Conservation (phyloP, 75 land plant species). For the Picea sitchensis region DNA sequence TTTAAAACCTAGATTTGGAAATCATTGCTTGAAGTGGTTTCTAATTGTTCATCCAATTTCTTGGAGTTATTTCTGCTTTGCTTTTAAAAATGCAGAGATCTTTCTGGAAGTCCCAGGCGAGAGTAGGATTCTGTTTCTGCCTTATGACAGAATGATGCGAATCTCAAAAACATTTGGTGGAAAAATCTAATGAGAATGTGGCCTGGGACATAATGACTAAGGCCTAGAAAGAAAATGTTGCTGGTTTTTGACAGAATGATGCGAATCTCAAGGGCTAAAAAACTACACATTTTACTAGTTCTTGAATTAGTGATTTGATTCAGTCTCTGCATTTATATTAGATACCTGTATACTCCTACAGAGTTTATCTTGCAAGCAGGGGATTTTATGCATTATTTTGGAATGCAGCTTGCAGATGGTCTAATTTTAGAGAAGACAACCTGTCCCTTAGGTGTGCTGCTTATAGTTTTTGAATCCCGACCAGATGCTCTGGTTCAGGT, state of each 20-base stretch:
- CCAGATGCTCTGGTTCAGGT: slow-evolving; percentile 99
- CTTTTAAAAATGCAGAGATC: not conserved
- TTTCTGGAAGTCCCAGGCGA: not conserved
- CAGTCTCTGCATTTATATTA: not conserved
- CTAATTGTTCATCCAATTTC: not conserved
- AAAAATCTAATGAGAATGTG: not conserved
- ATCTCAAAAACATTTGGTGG: not conserved
- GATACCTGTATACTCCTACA: not conserved
- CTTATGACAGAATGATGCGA: not conserved
- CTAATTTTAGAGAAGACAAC: slow-evolving; percentile 83
- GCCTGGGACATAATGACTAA: not conserved
- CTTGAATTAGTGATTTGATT: too few relatives aligned
- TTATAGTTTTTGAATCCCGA: slow-evolving; percentile 92
- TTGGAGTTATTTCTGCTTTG: not conserved
- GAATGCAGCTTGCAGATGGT: slow-evolving; percentile 76
- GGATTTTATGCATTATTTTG: not conserved
- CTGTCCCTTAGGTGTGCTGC: slow-evolving; percentile 85
- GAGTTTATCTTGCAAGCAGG: not conserved
- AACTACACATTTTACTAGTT: too few relatives aligned
- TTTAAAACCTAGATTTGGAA: not conserved
- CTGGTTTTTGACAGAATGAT: not conserved
- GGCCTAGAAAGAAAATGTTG: not conserved
- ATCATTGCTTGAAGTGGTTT: not conserved
- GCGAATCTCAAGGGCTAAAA: not conserved
- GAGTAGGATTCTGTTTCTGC: not conserved